Evolutionary conservation across 2,329 filamentous ascomycete genomes (phyloP).

Genomic region (Phialophora tarda): DNA sequence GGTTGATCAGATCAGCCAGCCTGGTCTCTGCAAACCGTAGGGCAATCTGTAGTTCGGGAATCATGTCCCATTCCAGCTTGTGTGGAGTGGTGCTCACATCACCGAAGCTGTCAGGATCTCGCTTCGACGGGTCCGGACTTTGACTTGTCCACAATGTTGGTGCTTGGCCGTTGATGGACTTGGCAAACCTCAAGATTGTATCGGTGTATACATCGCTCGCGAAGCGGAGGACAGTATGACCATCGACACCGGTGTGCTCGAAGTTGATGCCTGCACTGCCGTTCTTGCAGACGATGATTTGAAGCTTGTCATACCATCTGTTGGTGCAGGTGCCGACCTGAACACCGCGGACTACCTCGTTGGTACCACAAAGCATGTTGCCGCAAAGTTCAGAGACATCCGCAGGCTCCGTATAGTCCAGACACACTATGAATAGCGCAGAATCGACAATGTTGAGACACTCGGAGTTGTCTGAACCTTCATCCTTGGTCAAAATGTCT

Average conservation of each 20-base stretch:
- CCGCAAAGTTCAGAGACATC: constrained; percentile 86
- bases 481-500: constrained; percentile 83
- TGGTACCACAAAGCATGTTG: constrained; percentile 98
- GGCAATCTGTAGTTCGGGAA: constrained; percentile 86
- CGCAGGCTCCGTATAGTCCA: constrained; percentile 87
- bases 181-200: constrained; percentile 92
- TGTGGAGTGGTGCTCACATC: constrained; percentile 92
- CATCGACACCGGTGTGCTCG: constrained; percentile 96
- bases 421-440: constrained; percentile 86
- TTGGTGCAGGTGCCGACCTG: constrained; percentile 98
- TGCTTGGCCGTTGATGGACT: constrained; percentile 91
- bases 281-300: constrained; percentile 99
- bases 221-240: constrained; percentile 94
- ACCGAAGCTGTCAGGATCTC: constrained; percentile 88
- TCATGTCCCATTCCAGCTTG: constrained; percentile 98
- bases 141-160: constrained; percentile 89
- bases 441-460: constrained; percentile 95
- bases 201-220: constrained; percentile 97
- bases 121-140: constrained; percentile 89
- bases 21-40: constrained; percentile 94
- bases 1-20: constrained; percentile 89
- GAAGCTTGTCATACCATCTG: constrained; percentile 98
- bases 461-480: constrained; percentile 91
- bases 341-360: constrained; percentile 86
- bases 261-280: constrained; percentile 99